Percentiles rank a stretch among this genome's conserved stretches.
phyloP scores from a whole-genome alignment of 192 early-diverging fungal genomes.

The Rhizophagus sp. region DNA sequence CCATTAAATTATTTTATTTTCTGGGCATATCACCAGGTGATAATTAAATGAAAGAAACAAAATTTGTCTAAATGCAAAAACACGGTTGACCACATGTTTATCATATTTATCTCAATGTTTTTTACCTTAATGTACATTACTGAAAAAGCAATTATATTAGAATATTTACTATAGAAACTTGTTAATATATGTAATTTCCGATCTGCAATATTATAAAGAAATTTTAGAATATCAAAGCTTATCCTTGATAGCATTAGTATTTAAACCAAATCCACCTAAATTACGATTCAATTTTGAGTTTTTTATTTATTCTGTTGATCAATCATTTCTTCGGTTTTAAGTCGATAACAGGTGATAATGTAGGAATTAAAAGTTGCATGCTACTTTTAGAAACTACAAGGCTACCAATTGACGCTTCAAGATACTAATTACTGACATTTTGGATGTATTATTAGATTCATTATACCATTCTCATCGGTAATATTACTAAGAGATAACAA shows the following conservation, averaged over 20 bases:
- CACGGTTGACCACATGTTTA: too few relatives aligned
- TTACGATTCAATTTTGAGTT: conserved; percentile 40
- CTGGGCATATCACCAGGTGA: too few relatives aligned
- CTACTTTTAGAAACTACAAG: not conserved
- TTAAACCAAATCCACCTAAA: conserved; percentile 41
- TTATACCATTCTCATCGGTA: not conserved
- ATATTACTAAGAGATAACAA: not conserved
- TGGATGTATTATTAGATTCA: too few relatives aligned
- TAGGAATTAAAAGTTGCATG: conserved; percentile 6
- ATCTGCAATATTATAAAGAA: conserved; percentile 35
- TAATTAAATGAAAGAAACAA: too few relatives aligned
- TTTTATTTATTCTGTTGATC: not conserved
- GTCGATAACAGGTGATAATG: not conserved
- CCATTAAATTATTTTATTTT: too few relatives aligned
- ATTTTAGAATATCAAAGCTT: conserved; percentile 36
- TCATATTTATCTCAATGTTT: too few relatives aligned
- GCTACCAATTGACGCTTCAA: not conserved
- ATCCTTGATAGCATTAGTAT: conserved; percentile 27
- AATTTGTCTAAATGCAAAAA: too few relatives aligned
- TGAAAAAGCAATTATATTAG: too few relatives aligned
- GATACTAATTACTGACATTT: too few relatives aligned
- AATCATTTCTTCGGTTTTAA: conserved; percentile 19
- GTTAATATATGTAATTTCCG: conserved; percentile 11
- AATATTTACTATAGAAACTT: too few relatives aligned
- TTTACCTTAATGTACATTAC: too few relatives aligned